phyloP scores from a whole-genome alignment of 768 basidiomycete species.

The Pisolithus microcarpus region DNA sequence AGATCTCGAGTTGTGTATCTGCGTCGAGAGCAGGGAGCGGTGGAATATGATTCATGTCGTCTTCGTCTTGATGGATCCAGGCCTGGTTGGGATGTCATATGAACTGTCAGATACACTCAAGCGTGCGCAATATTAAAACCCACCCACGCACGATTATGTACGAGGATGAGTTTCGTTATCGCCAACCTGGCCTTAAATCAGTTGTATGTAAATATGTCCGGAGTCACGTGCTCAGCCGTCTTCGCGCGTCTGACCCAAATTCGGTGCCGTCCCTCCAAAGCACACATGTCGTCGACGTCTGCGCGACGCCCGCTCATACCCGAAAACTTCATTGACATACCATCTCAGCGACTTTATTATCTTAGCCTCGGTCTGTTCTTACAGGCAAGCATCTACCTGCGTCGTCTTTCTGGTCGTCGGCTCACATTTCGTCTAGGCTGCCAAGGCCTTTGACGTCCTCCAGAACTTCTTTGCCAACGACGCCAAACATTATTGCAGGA shows the following conservation, averaged over 20 bases:
- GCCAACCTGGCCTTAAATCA: neutral
- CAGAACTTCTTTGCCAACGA: constrained; percentile 42
- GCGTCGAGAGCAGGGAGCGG: constrained; percentile 51
- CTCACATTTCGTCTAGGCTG: constrained; percentile 40
- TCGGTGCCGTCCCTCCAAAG: neutral
- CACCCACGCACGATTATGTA: neutral
- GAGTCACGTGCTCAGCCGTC: constrained; percentile 1
- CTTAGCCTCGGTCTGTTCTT: constrained; percentile 68
- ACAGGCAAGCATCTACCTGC: constrained; percentile 47
- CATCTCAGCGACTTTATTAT: constrained; percentile 74
- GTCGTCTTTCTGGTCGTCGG: neutral
- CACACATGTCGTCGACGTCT: constrained; percentile 6
- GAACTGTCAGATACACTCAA: neutral
- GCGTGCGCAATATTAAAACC: neutral
- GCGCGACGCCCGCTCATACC: constrained; percentile 51
- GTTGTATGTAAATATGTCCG: too few species aligned
- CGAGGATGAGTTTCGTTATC: neutral
- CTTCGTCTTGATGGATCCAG: neutral
- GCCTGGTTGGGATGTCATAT: neutral
- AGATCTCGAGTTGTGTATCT: constrained; percentile 53
- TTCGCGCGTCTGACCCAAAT: too few species aligned
- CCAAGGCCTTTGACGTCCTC: constrained; percentile 69
- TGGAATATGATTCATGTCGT: constrained; percentile 30
- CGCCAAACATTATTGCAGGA: constrained; percentile 41
- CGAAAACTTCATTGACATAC: constrained; percentile 64